Conservation (phyloP, 208 protist genomes). For the Leishmania braziliensis region DNA sequence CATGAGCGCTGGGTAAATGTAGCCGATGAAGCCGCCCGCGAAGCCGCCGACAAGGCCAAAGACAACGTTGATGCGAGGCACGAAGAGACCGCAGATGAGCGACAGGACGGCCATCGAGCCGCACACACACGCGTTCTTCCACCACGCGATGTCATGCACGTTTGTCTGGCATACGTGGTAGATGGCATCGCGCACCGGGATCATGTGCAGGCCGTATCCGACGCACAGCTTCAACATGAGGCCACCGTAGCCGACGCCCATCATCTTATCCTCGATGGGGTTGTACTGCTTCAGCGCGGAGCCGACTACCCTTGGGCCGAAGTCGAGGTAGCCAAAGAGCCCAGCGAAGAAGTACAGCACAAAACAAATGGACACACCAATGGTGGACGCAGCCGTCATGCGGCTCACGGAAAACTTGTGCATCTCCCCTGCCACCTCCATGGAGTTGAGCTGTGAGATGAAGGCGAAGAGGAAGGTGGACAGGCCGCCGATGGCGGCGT, state of each 20-base stretch:
- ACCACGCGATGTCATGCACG: slow-evolving; percentile 50
- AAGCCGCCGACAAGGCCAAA: slow-evolving; percentile 74
- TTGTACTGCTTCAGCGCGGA: slow-evolving; percentile 67
- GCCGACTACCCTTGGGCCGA: slow-evolving; percentile 39
- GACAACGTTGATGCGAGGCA: slow-evolving; percentile 66
- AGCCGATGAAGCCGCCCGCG: slow-evolving; percentile 68
- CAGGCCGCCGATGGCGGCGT: slow-evolving; percentile 41
- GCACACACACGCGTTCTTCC: slow-evolving; percentile 54
- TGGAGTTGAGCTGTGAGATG: slow-evolving; percentile 60
- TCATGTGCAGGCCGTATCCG: slow-evolving; percentile 62
- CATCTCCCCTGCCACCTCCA: slow-evolving; percentile 68
- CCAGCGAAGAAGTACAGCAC: slow-evolving; percentile 57
- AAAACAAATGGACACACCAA: slow-evolving; percentile 62
- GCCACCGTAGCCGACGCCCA: slow-evolving; percentile 56
- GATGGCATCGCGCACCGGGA: slow-evolving; percentile 64
- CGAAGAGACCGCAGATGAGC: slow-evolving; percentile 65
- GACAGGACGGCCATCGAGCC: slow-evolving; percentile 39
- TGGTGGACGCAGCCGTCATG: slow-evolving; percentile 37
- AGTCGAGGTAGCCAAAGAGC: slow-evolving; percentile 79
- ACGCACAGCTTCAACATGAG: slow-evolving; percentile 72
- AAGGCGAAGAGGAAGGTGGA: slow-evolving; percentile 67
- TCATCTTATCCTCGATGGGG: slow-evolving; percentile 52
- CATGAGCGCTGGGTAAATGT: slow-evolving; percentile 76
- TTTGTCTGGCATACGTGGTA: slow-evolving; percentile 52
- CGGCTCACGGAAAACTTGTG: slow-evolving; percentile 48